Percentiles rank a stretch among this genome's conserved stretches.
Conservation (phyloP, 2,329 filamentous ascomycete species). For the Cercospora brassicicola region DNA sequence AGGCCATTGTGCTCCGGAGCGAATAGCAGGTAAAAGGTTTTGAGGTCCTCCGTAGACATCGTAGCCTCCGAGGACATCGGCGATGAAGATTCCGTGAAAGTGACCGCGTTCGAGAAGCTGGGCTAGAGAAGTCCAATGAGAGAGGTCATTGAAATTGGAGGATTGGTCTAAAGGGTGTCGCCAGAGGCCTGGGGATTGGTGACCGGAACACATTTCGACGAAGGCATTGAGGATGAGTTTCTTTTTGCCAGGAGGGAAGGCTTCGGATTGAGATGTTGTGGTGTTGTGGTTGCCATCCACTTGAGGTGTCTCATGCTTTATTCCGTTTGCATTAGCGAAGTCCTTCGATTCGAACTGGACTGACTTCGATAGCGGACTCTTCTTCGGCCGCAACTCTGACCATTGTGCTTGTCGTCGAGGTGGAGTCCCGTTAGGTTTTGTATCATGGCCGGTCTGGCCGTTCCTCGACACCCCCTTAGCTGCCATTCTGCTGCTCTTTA, state of each 20-base stretch:
- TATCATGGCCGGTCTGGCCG: not conserved
- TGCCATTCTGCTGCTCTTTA: not conserved
- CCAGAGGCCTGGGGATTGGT: conserved; percentile 61
- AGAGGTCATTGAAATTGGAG: conserved; percentile 59
- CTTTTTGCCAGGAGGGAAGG: conserved; percentile 33
- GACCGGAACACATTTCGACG: conserved; percentile 45
- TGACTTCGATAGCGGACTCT: not conserved
- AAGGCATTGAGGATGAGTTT: conserved; percentile 48
- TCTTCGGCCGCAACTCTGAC: conserved; percentile 1
- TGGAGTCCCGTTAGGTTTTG: not conserved
- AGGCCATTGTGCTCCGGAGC: conserved; percentile 67
- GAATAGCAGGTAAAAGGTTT: conserved; percentile 60
- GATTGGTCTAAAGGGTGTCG: conserved; percentile 65
- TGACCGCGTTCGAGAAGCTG: conserved; percentile 61
- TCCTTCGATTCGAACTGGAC: not conserved
- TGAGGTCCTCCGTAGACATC: conserved; percentile 66
- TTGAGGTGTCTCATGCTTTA: not conserved
- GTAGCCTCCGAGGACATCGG: conserved; percentile 65
- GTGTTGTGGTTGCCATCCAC: not conserved
- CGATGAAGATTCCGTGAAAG: conserved; percentile 67
- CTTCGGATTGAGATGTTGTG: not conserved
- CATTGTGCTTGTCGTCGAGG: conserved; percentile 8
- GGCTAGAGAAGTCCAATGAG: conserved; percentile 63
- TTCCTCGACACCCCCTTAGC: not conserved
- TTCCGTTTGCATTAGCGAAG: not conserved